Conservation (phyloP, 2,329 filamentous ascomycete genomes). For the Aspergillus ochraceus region DNA sequence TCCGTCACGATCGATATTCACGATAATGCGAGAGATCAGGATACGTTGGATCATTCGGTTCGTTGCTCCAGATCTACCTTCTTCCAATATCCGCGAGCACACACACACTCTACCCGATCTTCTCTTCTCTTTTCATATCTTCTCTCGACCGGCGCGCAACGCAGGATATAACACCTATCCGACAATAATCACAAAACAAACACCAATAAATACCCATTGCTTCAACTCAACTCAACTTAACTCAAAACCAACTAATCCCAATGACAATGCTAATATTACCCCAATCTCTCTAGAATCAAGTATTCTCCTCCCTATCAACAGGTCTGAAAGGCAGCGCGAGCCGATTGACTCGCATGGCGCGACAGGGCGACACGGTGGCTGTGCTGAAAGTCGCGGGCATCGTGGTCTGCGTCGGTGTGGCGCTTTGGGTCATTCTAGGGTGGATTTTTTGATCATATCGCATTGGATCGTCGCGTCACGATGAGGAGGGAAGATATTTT, state of each 20-base stretch:
- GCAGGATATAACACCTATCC: too few species aligned
- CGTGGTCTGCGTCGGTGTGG: slow-evolving; percentile 68
- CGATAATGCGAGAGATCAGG: slow-evolving; percentile 86
- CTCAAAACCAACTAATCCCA: background rate
- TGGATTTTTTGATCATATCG: slow-evolving; percentile 53
- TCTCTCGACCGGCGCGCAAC: too few species aligned
- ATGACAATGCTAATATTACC: background rate
- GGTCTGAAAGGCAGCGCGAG: slow-evolving; percentile 80
- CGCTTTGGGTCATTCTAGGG: slow-evolving; percentile 72
- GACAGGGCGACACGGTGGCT: slow-evolving; percentile 84
- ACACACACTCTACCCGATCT: too few species aligned
- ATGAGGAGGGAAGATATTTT: too few species aligned
- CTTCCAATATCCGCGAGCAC: background rate
- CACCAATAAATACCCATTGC: background rate
- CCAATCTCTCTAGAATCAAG: slow-evolving; percentile 64
- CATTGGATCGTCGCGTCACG: background rate
- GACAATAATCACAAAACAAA: too few species aligned
- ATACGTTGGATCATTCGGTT: slow-evolving; percentile 85
- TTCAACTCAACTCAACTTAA: too few species aligned
- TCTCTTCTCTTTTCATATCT: too few species aligned
- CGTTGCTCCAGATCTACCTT: slow-evolving; percentile 29
- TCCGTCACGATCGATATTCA: slow-evolving; percentile 97
- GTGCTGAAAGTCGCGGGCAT: slow-evolving; percentile 88
- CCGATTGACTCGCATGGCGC: slow-evolving; percentile 85
- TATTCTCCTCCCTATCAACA: slow-evolving; percentile 83